Evolutionary conservation across 306 rosid species (phyloP), one percentile per base, ranked within the genome.

Genomic region (Castanospermum australe): DNA sequence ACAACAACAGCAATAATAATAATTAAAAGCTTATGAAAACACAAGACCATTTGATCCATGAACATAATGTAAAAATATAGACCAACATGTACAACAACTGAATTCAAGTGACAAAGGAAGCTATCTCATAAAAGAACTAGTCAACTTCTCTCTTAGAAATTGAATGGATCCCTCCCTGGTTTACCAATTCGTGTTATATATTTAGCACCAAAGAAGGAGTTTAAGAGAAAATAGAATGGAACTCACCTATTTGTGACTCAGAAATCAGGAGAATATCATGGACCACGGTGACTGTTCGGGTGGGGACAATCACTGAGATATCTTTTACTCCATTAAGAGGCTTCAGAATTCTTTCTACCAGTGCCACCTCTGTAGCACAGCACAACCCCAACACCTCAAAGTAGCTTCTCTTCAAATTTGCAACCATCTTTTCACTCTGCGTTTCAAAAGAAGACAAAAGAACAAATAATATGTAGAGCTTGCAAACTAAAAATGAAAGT

Each of bases 331-430:
- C 98, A 24, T 84, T 73, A n/a, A 92, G 90, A 28, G 89, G 89
- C 72, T 79, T 92, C 71, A 94, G 60, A 56, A 90, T 89, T 60
- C 88, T 90, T 77, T 92, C 94, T 32, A 94, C 75, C 24, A 94
- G 65, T 20, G 89, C 86, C 6, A 88, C 92, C 73, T 94, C 98
- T 14, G 98, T 88, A 0, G 92, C 85, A 75, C 98, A 94, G 36
- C 98, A 94, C 63, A 94, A 35, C 11, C 98, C 98, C 90, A 94
- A 36, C 71, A 94, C 98, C 64, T 94, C 97, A 71, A 89, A 92
- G 67, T 89, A 84, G 83, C 93, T 94, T 82, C 78, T 90, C 80
- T 92, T 91, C 78, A 89, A 17, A 36, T 71, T 57, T 7, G 62
- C 81, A 24, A 5, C 79, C 84, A 79, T 84, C 3, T 79, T 63